Conservation (phyloP, 352 stramenopile genomes). For the Nothophytophthora sp. region DNA sequence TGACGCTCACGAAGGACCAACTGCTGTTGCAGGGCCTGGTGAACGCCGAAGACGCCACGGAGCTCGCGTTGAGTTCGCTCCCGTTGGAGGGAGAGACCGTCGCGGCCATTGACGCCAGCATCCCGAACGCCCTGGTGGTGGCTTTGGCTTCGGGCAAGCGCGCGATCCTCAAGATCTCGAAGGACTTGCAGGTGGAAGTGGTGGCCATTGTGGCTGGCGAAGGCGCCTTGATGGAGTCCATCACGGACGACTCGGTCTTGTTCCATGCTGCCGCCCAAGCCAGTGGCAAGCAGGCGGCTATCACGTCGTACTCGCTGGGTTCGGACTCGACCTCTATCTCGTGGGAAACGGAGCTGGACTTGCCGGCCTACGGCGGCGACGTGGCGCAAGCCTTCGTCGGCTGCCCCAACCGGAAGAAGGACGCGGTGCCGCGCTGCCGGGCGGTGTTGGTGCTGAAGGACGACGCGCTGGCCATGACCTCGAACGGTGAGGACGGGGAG, state of each 20-base stretch:
- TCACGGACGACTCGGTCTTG: conserved; percentile 52
- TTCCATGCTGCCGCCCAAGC: conserved; percentile 46
- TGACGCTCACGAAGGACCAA: conserved; percentile 30
- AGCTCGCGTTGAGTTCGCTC: conserved; percentile 37
- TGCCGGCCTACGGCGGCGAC: conserved; percentile 49
- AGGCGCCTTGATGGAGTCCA: conserved; percentile 52
- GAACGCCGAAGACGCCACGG: conserved; percentile 20
- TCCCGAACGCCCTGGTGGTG: conserved; percentile 52
- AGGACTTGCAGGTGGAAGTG: conserved; percentile 38
- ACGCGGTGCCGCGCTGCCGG: conserved; percentile 44
- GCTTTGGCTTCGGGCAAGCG: conserved; percentile 58
- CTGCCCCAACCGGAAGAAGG: conserved; percentile 63
- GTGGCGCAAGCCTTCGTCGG: conserved; percentile 55
- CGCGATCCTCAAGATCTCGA: conserved; percentile 53
- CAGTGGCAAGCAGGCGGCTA: conserved; percentile 23
- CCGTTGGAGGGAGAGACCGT: conserved; percentile 34
- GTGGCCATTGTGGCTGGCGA: conserved; percentile 36
- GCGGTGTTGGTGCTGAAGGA: conserved; percentile 73
- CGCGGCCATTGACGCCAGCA: conserved; percentile 35
- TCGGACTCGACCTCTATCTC: conserved; percentile 22
- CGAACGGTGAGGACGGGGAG: conserved; percentile 51
- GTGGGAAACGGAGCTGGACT: conserved; percentile 54
- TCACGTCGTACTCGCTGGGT: conserved; percentile 53
- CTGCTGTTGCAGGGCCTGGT: conserved; percentile 43
- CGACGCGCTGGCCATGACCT: conserved; percentile 68